Evolutionary conservation across 2,329 filamentous ascomycete species (phyloP).

Genomic region (Onygenales sp.): DNA sequence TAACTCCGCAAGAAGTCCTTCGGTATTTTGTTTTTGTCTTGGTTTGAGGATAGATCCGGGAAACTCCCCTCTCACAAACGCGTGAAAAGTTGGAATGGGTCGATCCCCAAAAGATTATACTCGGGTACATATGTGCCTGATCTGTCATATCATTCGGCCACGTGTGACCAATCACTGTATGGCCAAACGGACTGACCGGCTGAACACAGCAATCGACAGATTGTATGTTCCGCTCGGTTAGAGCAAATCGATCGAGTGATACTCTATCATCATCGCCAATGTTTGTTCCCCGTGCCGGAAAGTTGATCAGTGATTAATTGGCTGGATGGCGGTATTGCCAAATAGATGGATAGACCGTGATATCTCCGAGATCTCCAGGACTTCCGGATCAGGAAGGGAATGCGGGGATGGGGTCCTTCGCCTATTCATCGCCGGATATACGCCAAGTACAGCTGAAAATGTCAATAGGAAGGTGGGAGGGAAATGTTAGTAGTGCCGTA

Average conservation of each 20-base stretch:
- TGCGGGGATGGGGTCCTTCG: too few relatives aligned
- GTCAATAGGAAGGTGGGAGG: too few relatives aligned
- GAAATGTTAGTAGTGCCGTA: too few relatives aligned
- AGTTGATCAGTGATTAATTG: too few relatives aligned
- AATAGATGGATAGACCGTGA: too few relatives aligned
- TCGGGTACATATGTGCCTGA: not conserved
- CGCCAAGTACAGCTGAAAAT: too few relatives aligned
- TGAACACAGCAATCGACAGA: not conserved
- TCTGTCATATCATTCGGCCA: constrained; percentile 1
- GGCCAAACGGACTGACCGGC: not conserved
- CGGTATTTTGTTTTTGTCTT: too few relatives aligned
- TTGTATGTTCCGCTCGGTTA: not conserved
- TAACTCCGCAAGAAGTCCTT: too few relatives aligned
- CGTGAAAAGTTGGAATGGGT: not conserved
- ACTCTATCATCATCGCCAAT: not conserved
- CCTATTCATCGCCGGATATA: too few relatives aligned
- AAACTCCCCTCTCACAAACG: not conserved
- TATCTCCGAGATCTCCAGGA: not conserved
- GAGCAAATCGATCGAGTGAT: not conserved
- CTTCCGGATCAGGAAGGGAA: not conserved
- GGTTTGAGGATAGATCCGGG: not conserved
- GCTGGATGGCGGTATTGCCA: too few relatives aligned
- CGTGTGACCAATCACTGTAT: not conserved
- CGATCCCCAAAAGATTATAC: not conserved
- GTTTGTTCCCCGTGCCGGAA: too few relatives aligned